Evolutionary conservation across 768 basidiomycete genomes (phyloP).

Genomic region (Lyophyllum semitale): DNA sequence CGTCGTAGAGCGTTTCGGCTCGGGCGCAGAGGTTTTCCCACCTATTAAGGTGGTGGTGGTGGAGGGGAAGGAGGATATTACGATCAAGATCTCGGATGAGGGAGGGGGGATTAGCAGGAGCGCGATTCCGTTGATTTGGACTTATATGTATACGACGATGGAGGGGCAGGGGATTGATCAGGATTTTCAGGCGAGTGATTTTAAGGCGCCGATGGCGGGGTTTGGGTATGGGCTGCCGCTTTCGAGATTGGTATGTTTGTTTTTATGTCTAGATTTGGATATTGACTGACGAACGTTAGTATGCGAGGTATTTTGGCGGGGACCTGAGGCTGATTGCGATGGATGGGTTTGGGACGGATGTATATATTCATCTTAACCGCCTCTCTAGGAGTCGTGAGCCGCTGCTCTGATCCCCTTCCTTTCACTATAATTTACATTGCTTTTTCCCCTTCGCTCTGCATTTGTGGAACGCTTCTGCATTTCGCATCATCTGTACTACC

Average conservation of each 20-base stretch:
- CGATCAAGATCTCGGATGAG: conserved; percentile 98
- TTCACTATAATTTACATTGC: too few species aligned
- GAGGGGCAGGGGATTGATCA: conserved; percentile 72
- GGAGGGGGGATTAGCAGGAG: conserved; percentile 91
- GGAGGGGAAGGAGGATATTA: conserved; percentile 96
- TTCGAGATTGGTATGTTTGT: conserved; percentile 70
- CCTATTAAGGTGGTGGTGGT: conserved; percentile 94
- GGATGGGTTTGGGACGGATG: conserved; percentile 97
- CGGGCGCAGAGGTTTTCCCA: conserved; percentile 80
- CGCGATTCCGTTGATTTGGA: conserved; percentile 95
- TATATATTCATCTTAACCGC: conserved; percentile 80
- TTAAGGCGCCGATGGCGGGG: conserved; percentile 97
- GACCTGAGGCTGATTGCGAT: conserved; percentile 94
- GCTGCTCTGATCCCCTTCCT: conserved; percentile 44
- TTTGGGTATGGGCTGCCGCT: too few species aligned
- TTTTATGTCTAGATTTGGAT: too few species aligned
- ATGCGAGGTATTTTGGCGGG: conserved; percentile 93
- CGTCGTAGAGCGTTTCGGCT: conserved; percentile 90
- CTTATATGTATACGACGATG: conserved; percentile 96
- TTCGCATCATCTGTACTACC: too few species aligned
- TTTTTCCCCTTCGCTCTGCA: too few species aligned
- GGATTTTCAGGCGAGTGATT: conserved; percentile 83
- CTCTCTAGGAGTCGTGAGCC: conserved; percentile 86
- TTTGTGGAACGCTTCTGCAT: too few species aligned
- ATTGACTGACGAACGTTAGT: conserved; percentile 40